Evolutionary conservation across 73 alveolate genomes (phyloP).

Genomic region (Tetrahymena thermophila): DNA sequence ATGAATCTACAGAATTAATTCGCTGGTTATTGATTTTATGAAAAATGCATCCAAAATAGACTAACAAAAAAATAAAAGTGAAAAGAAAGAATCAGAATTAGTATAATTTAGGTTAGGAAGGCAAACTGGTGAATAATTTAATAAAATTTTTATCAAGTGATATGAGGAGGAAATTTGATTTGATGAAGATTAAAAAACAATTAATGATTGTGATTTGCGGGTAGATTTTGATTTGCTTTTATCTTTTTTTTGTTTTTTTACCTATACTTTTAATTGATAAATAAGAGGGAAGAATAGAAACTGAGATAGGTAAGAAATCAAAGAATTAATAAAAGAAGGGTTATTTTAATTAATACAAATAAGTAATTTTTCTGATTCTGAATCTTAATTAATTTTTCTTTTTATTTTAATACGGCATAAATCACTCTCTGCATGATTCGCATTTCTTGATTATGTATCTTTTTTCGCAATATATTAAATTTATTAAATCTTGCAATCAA

Average conservation of each 20-base stretch:
- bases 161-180: not conserved
- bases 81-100: not conserved
- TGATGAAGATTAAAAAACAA: not conserved
- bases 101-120: not conserved
- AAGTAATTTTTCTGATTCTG: not conserved
- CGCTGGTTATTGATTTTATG: not conserved
- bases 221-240: not conserved
- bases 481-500: not conserved
- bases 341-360: not conserved
- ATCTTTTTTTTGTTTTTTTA: not conserved
- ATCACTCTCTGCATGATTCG: not conserved
- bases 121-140: not conserved
- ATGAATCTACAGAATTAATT: not conserved
- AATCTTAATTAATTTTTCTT: not conserved
- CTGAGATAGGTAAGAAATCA: not conserved
- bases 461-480: not conserved
- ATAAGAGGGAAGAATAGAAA: not conserved
- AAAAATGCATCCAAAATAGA: not conserved
- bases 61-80: not conserved
- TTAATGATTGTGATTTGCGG: not conserved
- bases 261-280: not conserved
- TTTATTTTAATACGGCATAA: not conserved
- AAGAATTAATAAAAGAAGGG: not conserved
- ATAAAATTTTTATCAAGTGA: not conserved
- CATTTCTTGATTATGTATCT: not conserved